Base-by-base conservation (phyloP, 805 yeast species). In the Spathaspora sp. region DNA sequence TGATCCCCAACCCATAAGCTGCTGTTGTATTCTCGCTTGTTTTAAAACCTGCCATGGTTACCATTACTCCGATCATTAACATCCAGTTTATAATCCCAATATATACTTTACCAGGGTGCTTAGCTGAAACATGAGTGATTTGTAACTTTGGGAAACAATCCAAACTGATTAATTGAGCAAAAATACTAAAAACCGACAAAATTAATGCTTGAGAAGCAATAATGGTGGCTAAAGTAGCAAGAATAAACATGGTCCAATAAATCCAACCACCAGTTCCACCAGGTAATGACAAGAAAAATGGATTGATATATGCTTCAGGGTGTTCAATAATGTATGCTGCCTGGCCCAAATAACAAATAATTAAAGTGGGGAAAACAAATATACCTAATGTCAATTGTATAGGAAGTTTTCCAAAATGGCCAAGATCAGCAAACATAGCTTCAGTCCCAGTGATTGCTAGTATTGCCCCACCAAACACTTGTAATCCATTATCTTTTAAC, bases 381-480 rank as follows among this genome's bases (percentile, higher is more conserved):
- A 57, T 53, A 2, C 73, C 51, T 44, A 80, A 62, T 8, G 85
- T 72, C 10, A 81, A 49, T 55, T 80, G 82, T 44, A 80, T 70
- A 1, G 86, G 78, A 4, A 68, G 55, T 23, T 70, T 68, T 2
- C 83, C 81, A 58, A 81, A 79, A 58, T 79, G 84, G 3, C 85
- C 82, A 48, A 81, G 69, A 62, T 82, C 86, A 1, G 86, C 84
- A 66, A 82, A 83, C 82, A 82, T 77, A 6, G 86, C 85, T 55
- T 82, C 87, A 3, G 79, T 69, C 29, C 87, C 87, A 0, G 87
- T 81, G 20, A 82, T 64, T 1, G 82, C 68, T 43, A 82, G 73
- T 78, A 82, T 75, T 3, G 80, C 78, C 3, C 80, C 76, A 10
- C 80, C 74, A 31, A 82, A 66, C 1, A 72, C 66, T 58, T 76